Conservation (phyloP, 495 filamentous ascomycete species). For the Aspergillus carlsbadensis region DNA sequence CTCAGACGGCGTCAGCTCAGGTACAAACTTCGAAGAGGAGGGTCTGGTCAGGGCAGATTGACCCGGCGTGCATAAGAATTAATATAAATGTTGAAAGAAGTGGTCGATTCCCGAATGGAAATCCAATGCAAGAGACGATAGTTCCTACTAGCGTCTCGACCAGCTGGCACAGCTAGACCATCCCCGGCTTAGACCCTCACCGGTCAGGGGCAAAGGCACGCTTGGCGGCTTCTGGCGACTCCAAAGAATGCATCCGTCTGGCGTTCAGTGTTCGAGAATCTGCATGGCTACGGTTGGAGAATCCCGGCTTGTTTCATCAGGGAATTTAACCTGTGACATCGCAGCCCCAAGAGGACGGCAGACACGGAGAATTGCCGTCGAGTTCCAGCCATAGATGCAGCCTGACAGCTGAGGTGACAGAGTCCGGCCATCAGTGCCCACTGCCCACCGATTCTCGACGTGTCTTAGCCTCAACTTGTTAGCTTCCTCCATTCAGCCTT, state of each 20-base stretch:
- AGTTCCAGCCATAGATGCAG: too few relatives aligned
- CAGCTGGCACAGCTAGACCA: slow-evolving; percentile 13
- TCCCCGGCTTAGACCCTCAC: neutral
- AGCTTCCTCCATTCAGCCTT: neutral
- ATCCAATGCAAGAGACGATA: slow-evolving; percentile 3
- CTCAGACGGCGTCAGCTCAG: too few relatives aligned
- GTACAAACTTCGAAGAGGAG: neutral
- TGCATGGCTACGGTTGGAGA: slow-evolving; percentile 8
- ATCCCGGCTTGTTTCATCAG: slow-evolving; percentile 1
- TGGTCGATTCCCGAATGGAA: neutral
- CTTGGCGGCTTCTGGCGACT: neutral
- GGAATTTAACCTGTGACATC: neutral
- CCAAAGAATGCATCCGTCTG: neutral
- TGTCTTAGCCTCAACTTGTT: neutral
- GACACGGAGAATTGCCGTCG: too few relatives aligned
- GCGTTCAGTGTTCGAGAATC: slow-evolving; percentile 15
- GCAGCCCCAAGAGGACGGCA: neutral
- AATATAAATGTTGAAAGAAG: neutral
- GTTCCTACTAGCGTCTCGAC: slow-evolving; percentile 4
- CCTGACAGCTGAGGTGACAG: too few relatives aligned
- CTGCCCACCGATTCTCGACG: neutral
- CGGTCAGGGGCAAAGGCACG: slow-evolving; percentile 14
- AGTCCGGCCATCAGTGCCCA: too few relatives aligned
- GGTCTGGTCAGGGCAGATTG: neutral
- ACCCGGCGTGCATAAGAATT: neutral